Base-by-base conservation (phyloP, 108 stramenopile species). In the Discostella pseudostelligera region DNA sequence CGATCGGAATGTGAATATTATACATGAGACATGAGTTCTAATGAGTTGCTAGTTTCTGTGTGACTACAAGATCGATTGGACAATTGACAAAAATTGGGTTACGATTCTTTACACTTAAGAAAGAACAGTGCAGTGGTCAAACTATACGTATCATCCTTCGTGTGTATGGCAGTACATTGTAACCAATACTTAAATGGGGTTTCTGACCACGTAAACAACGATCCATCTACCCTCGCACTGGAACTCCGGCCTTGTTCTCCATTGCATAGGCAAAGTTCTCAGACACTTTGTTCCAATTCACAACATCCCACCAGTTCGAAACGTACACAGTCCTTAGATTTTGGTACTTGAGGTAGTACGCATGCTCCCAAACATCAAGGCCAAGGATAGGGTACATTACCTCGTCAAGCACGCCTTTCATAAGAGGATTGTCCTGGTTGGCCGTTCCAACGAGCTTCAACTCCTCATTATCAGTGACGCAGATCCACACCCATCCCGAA, bases 351-450 rank as follows among this genome's bases (percentile, higher is more conserved):
- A 98, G 90, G 80, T 96, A 97, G 87, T 97, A 97, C 13, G 98
- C 97, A 77, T 96, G 95, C 73, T 99, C 98, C 98, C 98, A 99
- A 9, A 99, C 97, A 88, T 98, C 99, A 28, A 99, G 64, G 25
- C 99, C 99, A 36, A 99, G 83, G 63, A 99, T 96, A 49, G 99
- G 99, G 80, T 85, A 87, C 75, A 90, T 96, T 64, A 97, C 81
- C 60, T 96, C 97, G 50, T 93, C 90, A 8, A 67, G 49, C 40
- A 93, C 89, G 21, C 94, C 94, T 84, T 95, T 93, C 94, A 95
- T 91, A 74, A 95, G 81, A 21, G 94, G 97, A 58, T 97, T 98
- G 85, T 99, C 99, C 86, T 99, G 96, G 81, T 97, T 98, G 57
- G 96, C 87, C 39, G 94, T 95, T 25, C 88, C 87, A 50, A 92